These are phyloP conservation scores for Cucumis hystrix DNA, from an alignment of 306 rosid genomes.

Conservation along the genomic window DNA sequence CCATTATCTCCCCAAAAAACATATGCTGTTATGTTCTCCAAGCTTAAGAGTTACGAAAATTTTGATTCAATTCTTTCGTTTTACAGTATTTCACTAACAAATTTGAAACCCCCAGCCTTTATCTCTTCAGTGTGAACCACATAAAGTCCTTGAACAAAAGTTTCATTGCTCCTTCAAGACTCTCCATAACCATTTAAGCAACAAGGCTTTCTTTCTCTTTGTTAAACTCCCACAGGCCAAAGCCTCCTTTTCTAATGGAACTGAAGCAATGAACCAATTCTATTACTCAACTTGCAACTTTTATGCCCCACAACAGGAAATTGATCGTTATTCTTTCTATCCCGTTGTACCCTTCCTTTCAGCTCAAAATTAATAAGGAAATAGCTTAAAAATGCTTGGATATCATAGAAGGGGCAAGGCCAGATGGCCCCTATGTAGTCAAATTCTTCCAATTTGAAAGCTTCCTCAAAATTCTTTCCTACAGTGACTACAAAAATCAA, in stretches of 20 bases:
- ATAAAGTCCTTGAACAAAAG: background rate
- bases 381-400: background rate
- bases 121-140: background rate
- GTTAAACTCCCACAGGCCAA: background rate
- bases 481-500: background rate
- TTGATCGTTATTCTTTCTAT: background rate
- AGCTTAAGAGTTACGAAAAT: background rate
- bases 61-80: background rate
- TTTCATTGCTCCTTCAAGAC: background rate
- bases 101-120: background rate
- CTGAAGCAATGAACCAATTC: background rate
- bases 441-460: background rate
- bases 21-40: background rate
- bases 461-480: background rate
- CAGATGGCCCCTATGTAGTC: background rate
- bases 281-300: background rate
- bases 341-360: background rate
- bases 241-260: background rate
- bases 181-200: background rate
- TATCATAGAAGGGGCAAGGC: background rate
- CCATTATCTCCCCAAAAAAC: background rate
- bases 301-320: background rate
- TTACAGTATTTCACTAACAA: background rate
- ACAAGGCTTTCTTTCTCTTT: background rate
- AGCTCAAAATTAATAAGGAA: background rate